phyloP scores from a whole-genome alignment of 2,329 filamentous ascomycete species.

The Phyllachora maydis region DNA sequence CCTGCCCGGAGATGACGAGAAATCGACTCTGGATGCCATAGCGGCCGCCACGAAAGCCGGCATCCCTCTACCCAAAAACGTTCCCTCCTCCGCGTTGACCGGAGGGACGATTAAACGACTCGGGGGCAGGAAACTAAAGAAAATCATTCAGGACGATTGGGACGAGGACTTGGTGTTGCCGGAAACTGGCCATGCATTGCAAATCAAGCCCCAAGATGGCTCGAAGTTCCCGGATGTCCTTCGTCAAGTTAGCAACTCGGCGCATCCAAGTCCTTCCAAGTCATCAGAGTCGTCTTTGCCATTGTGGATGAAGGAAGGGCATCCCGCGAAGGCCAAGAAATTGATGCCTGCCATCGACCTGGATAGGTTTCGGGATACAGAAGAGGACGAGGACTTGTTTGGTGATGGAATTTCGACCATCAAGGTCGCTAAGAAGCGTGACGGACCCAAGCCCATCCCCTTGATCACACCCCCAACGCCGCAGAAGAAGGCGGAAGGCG shows the following conservation, averaged over 20 bases:
- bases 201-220: constrained; percentile 42
- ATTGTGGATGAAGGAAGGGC: neutral
- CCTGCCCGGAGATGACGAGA: constrained; percentile 67
- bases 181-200: constrained; percentile 32
- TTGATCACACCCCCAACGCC: constrained; percentile 35
- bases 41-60: constrained; percentile 72
- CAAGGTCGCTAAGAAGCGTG: constrained; percentile 39
- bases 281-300: constrained; percentile 4
- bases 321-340: constrained; percentile 4
- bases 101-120: constrained; percentile 87
- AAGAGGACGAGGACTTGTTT: constrained; percentile 41
- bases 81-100: constrained; percentile 73
- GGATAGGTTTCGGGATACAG: constrained; percentile 41
- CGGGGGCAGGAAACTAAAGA: constrained; percentile 52
- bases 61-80: constrained; percentile 72
- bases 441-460: constrained; percentile 25
- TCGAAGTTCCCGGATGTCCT: constrained; percentile 46
- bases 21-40: constrained; percentile 68
- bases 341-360: constrained; percentile 27
- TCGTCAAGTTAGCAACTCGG: constrained; percentile 41
- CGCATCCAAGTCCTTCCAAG: constrained; percentile 27
- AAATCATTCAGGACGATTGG: constrained; percentile 62
- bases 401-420: constrained; percentile 45
- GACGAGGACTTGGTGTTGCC: constrained; percentile 59
- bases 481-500: constrained; percentile 20